phyloP scores from a whole-genome alignment of 495 filamentous ascomycete genomes.

The Pyrenula aspistea region DNA sequence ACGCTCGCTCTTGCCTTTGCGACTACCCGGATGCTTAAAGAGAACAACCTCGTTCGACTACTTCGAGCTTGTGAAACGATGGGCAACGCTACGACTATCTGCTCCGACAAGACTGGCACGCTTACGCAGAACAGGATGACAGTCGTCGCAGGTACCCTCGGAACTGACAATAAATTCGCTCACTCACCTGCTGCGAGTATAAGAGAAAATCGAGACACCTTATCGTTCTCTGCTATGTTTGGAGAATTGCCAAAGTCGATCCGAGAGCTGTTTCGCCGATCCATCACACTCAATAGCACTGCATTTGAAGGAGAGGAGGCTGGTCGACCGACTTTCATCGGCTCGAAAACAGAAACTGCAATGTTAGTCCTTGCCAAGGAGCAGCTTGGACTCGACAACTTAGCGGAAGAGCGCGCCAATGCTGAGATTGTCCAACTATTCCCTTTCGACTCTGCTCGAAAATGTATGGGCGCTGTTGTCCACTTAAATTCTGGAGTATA shows the following conservation, averaged over 20 bases:
- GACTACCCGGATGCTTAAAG: constrained; percentile 57
- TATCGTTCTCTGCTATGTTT: constrained; percentile 18
- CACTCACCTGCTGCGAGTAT: constrained; percentile 19
- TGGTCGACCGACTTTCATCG: constrained; percentile 45
- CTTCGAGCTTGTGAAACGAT: constrained; percentile 60
- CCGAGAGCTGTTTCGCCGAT: constrained; percentile 41
- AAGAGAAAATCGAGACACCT: constrained; percentile 9
- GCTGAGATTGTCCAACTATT: constrained; percentile 47
- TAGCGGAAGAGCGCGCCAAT: constrained; percentile 46
- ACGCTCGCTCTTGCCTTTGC: constrained; percentile 60
- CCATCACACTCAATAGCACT: constrained; percentile 54
- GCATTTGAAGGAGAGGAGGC: constrained; percentile 51
- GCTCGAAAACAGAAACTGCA: constrained; percentile 65
- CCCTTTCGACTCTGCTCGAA: constrained; percentile 56
- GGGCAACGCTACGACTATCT: constrained; percentile 60
- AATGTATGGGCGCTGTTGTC: constrained; percentile 59
- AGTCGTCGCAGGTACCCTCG: constrained; percentile 49
- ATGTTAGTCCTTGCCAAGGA: constrained; percentile 48
- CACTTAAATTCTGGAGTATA: constrained; percentile 41
- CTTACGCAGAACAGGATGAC: constrained; percentile 65
- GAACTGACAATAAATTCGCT: constrained; percentile 38
- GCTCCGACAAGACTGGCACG: constrained; percentile 61
- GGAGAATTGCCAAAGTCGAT: constrained; percentile 24
- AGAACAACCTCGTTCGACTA: constrained; percentile 56
- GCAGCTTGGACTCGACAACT: constrained; percentile 48